Conservation (phyloP, 2,329 filamentous ascomycete genomes). For the Penicillium sclerotigenum region DNA sequence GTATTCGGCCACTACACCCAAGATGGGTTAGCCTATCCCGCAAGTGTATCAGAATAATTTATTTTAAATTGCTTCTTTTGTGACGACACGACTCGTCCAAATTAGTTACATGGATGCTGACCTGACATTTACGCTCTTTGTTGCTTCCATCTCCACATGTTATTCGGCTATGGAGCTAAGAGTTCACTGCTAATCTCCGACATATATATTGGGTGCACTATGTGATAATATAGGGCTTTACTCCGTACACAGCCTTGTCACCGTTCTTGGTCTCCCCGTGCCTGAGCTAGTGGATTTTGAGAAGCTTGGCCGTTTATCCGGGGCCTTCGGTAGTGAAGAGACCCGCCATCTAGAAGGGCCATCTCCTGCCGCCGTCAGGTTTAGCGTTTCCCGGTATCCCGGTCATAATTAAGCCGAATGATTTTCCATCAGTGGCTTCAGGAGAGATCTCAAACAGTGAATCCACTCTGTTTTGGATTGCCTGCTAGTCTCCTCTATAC, state of each 20-base stretch:
- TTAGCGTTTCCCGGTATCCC: conserved; percentile 5
- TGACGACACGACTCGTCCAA: background rate
- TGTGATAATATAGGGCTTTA: conserved; percentile 9
- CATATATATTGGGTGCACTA: background rate
- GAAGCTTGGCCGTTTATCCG: conserved; percentile 1
- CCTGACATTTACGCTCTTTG: conserved; percentile 5
- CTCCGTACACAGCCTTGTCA: background rate
- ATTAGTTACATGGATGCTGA: conserved; percentile 7
- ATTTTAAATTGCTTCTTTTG: conserved; percentile 12
- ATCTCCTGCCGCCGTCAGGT: background rate
- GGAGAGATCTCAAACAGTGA: conserved; percentile 7
- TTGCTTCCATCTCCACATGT: conserved; percentile 3
- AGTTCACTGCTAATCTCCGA: background rate
- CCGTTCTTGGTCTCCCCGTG: conserved; percentile 5
- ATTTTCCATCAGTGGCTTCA: background rate
- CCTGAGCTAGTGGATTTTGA: conserved; percentile 5
- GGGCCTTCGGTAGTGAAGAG: conserved; percentile 1
- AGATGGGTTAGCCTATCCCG: conserved; percentile 13
- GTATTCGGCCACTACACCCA: conserved; percentile 13
- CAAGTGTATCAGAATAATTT: conserved; percentile 17
- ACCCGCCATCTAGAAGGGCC: conserved; percentile 5
- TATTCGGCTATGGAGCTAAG: background rate
- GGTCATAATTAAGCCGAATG: conserved; percentile 4
- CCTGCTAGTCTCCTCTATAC: background rate
- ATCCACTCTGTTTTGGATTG: conserved; percentile 18